phyloP scores from a whole-genome alignment of 345 rosid species.

The Psidium friedrichsthalianum region DNA sequence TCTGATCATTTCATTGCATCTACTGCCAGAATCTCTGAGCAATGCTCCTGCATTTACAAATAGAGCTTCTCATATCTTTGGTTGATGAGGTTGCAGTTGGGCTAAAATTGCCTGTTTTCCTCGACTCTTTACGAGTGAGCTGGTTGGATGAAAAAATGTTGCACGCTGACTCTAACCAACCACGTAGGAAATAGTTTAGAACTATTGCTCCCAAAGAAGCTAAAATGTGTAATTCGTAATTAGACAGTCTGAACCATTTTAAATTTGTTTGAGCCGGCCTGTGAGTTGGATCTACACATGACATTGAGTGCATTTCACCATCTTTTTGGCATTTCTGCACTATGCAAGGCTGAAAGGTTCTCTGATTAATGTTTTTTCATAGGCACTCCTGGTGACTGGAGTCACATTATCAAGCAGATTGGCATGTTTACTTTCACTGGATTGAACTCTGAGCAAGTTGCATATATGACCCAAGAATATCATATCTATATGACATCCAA shows the following conservation, averaged over 20 bases:
- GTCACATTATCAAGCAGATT: slow-evolving; percentile 19
- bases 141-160: neutral
- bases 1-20: neutral
- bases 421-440: slow-evolving; percentile 20
- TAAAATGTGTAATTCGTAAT: neutral
- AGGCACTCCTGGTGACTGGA: slow-evolving; percentile 21
- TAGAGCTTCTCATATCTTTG: neutral
- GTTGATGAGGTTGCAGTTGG: neutral
- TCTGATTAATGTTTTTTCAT: neutral
- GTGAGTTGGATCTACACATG: neutral
- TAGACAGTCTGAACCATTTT: neutral
- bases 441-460: slow-evolving; percentile 14
- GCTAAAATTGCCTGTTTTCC: neutral
- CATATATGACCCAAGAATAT: slow-evolving; percentile 11
- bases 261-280: neutral
- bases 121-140: neutral
- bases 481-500: slow-evolving; percentile 17
- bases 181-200: neutral
- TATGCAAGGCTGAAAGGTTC: too few relatives aligned
- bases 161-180: neutral
- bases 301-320: neutral
- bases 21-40: neutral
- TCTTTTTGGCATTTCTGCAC: neutral
- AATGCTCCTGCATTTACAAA: neutral
- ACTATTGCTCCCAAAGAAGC: neutral